Evolutionary conservation across 495 filamentous ascomycete genomes (phyloP), one percentile per base, ranked within the genome.

Genomic region (Alectoria sarmentosa): DNA sequence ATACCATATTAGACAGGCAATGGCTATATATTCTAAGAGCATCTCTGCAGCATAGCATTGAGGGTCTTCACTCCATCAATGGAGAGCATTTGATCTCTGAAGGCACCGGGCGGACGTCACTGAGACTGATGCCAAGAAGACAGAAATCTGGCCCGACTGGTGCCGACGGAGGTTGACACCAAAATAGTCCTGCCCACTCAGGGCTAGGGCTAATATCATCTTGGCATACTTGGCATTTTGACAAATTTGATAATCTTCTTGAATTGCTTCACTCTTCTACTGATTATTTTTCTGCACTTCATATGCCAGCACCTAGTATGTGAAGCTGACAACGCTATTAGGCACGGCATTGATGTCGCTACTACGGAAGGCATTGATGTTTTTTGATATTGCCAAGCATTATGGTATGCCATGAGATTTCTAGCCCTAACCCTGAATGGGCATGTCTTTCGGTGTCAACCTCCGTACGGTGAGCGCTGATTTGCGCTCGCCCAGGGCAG

Each of bases 1-100:
- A 66, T 83, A 88, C 86, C 86, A 89, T 71, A 82, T 73, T 67
- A 88, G 70, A 67, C 79, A 82, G 60, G 77, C 72, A 76, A 79
- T 79, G 57, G 80, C 81, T 64, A 75, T 69, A 57, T 55, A 55
- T 5, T 55, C 52, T n/a, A 21, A 55, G 30, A 55, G 52, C 52
- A 55, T 55, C 28, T 14, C 52, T 55, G 9, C 10, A 19, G 17
- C 5, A 10, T 21, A 10, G 6, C 1, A 15, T 10, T 30, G 3
- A 52, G 26, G 23, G 3, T 52, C 28, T 23, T 5, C 30, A 34
- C 17, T 30, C 30, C 15, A 15, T 34, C 52, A 21, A 55, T 55
- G 15, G 14, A 52, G 26, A n/a, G 26, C 26, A 30, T 52, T 8
- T 55, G 2, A 21, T 7, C 17, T 14, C 52, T 8, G 28, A n/a